phyloP scores from a whole-genome alignment of 2,329 filamentous ascomycete species.

The Uncinocarpus reesii region DNA sequence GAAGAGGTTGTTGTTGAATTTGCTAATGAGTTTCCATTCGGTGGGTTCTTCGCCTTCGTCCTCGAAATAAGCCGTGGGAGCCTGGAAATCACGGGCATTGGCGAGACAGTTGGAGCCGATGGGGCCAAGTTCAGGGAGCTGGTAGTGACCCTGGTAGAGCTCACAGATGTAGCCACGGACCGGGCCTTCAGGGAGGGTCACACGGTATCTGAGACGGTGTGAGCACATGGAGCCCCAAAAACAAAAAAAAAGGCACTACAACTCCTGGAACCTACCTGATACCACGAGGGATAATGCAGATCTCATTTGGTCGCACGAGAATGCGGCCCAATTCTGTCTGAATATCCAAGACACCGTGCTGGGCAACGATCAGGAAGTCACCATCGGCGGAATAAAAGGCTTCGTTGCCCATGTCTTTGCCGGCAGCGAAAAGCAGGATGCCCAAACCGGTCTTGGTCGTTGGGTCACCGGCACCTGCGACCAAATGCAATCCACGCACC shows the following conservation, averaged over 20 bases:
- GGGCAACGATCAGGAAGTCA: conserved; percentile 65
- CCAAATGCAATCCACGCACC: conserved; percentile 58
- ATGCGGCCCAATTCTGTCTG: conserved; percentile 66
- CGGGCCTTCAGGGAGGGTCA: conserved; percentile 52
- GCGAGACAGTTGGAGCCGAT: conserved; percentile 67
- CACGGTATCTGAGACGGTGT: conserved; percentile 58
- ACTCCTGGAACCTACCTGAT: conserved; percentile 44
- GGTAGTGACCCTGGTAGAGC: conserved; percentile 61
- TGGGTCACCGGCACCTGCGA: conserved; percentile 70
- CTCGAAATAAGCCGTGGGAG: conserved; percentile 58
- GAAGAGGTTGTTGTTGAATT: conserved; percentile 60
- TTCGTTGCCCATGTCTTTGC: conserved; percentile 64
- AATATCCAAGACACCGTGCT: conserved; percentile 64
- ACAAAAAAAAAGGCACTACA: too few relatives aligned
- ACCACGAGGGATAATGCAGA: conserved; percentile 64
- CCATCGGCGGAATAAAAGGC: conserved; percentile 81
- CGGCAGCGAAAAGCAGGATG: conserved; percentile 70
- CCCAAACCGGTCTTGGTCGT: conserved; percentile 68
- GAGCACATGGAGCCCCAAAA: too few relatives aligned
- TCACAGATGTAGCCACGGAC: conserved; percentile 66
- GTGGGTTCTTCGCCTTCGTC: conserved; percentile 44
- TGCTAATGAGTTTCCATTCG: conserved; percentile 49
- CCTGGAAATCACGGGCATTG: conserved; percentile 65
- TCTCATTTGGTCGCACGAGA: conserved; percentile 67
- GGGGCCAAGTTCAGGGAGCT: conserved; percentile 60